phyloP scores from a whole-genome alignment of 2,329 filamentous ascomycete genomes.

The Arthrinium puccinioides region DNA sequence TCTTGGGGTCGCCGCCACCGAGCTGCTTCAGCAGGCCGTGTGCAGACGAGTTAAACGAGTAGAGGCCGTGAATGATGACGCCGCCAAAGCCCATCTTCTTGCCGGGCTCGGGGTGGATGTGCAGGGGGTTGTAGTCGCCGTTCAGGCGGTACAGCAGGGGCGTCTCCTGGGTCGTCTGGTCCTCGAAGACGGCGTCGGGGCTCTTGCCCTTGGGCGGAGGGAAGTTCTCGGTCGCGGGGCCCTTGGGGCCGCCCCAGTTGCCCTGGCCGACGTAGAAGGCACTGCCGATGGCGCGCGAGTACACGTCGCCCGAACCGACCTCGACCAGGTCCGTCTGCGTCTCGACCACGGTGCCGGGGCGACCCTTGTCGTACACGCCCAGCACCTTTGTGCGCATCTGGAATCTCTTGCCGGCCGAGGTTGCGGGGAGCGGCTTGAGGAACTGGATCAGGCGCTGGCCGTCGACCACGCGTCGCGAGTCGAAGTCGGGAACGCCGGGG shows the following conservation, averaged over 20 bases:
- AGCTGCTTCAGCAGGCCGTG: slow-evolving; percentile 68
- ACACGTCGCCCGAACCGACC: slow-evolving; percentile 59
- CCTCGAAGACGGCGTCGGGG: slow-evolving; percentile 63
- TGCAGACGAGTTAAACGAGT: slow-evolving; percentile 74
- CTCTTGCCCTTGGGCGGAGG: slow-evolving; percentile 65
- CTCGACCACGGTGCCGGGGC: slow-evolving; percentile 74
- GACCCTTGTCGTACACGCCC: slow-evolving; percentile 86
- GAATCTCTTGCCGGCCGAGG: slow-evolving; percentile 65
- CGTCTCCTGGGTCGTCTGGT: slow-evolving; percentile 66
- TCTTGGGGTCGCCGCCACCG: slow-evolving; percentile 70
- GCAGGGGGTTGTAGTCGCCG: slow-evolving; percentile 90
- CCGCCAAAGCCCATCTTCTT: slow-evolving; percentile 88
- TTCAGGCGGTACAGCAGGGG: slow-evolving; percentile 78
- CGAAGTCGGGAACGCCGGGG: slow-evolving; percentile 69
- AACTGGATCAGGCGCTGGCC: slow-evolving; percentile 77
- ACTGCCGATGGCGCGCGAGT: slow-evolving; percentile 60
- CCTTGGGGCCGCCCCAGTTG: slow-evolving; percentile 84
- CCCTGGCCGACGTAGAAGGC: slow-evolving; percentile 76
- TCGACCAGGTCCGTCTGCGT: slow-evolving; percentile 73
- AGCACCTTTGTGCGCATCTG: slow-evolving; percentile 71
- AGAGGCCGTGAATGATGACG: slow-evolving; percentile 82
- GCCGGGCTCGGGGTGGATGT: slow-evolving; percentile 79
- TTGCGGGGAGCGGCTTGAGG: slow-evolving; percentile 66
- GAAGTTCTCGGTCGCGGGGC: slow-evolving; percentile 71
- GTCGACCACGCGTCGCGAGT: slow-evolving; percentile 68